phyloP scores from a whole-genome alignment of 495 filamentous ascomycete genomes.

The Melanomma pulvis-pyrius region DNA sequence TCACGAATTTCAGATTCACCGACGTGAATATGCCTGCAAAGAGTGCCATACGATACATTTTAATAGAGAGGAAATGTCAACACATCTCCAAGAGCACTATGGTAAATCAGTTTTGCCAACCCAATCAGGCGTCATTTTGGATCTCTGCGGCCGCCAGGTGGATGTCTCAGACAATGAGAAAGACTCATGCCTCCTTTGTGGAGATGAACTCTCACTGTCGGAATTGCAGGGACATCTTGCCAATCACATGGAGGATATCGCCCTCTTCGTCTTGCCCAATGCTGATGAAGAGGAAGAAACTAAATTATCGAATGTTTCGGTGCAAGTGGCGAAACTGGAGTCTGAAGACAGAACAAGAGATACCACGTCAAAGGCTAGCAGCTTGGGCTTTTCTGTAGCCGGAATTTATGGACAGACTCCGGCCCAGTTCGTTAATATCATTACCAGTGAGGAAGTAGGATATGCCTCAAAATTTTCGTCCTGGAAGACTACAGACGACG shows the following conservation, averaged over 20 bases:
- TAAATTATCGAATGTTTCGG: no score
- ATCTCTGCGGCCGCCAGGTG: constrained; percentile 27
- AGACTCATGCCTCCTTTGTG: constrained; percentile 22
- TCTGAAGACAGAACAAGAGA: no score
- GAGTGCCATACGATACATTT: background rate
- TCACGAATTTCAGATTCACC: background rate
- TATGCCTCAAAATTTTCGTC: no score
- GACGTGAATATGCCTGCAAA: background rate
- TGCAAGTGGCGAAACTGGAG: no score
- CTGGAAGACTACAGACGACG: no score
- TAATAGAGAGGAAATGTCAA: background rate
- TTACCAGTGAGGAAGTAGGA: no score
- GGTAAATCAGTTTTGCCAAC: no score
- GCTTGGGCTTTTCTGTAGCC: no score
- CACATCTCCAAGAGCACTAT: background rate
- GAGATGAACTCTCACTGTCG: constrained; percentile 9
- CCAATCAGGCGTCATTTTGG: constrained; percentile 4
- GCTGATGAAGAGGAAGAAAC: background rate
- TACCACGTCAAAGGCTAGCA: no score
- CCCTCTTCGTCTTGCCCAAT: background rate
- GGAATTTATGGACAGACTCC: no score
- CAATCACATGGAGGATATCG: background rate
- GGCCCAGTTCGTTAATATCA: no score
- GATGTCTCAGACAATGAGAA: constrained; percentile 17
- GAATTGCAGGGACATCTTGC: constrained; percentile 29